Percentiles rank a stretch among this genome's conserved stretches.
phyloP scores from a whole-genome alignment of 495 filamentous ascomycete genomes.

The Trichoderma asperelloides region DNA sequence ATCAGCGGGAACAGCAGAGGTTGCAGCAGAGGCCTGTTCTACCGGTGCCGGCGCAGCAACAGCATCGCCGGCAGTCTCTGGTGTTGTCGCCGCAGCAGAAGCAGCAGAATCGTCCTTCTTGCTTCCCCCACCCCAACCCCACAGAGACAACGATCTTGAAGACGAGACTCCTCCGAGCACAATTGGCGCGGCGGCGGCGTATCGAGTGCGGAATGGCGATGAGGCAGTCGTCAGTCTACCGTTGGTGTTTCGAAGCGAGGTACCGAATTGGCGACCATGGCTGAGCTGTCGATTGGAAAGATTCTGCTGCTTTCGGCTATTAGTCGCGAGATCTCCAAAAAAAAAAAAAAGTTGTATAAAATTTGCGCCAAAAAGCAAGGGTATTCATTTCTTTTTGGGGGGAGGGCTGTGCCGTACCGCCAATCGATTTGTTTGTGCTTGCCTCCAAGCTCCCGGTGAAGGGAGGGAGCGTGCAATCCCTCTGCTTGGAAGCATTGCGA shows the following conservation, averaged over 20 bases:
- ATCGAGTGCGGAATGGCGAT: not conserved
- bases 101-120: not conserved
- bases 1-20: slow-evolving; percentile 10
- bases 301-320: not conserved
- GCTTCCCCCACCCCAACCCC: slow-evolving; percentile 1
- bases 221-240: not conserved
- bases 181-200: not conserved
- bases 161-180: slow-evolving; percentile 2
- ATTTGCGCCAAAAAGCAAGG: not conserved
- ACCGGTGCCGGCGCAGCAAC: slow-evolving; percentile 12
- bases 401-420: not conserved
- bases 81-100: not conserved
- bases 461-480: slow-evolving; percentile 24
- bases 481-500: slow-evolving; percentile 46
- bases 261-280: slow-evolving; percentile 9
- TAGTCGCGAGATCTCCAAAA: not conserved
- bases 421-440: not conserved
- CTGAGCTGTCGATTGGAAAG: not conserved
- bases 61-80: slow-evolving; percentile 12
- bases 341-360: not conserved
- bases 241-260: not conserved
- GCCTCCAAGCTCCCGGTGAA: slow-evolving; percentile 1
- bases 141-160: slow-evolving; percentile 2
- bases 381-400: too few species aligned
- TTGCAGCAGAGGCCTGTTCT: slow-evolving; percentile 18